Percentiles rank a stretch among this genome's conserved stretches.
These are phyloP conservation scores for Silene latifolia DNA, from an alignment of 148 eudicot genomes.

Conservation along the genomic window DNA sequence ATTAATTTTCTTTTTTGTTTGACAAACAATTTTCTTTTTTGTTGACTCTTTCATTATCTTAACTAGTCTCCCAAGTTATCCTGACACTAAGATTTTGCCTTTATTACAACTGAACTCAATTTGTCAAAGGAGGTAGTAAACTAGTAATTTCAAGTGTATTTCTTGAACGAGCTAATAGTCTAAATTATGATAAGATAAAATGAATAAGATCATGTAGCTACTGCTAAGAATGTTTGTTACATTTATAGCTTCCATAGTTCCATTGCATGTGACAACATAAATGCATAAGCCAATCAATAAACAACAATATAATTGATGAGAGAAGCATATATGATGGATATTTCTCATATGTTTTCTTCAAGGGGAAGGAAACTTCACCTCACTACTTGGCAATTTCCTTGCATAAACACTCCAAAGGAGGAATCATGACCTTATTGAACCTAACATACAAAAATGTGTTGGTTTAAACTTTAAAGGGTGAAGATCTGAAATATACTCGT, in stretches of 20 bases:
- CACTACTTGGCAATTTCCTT: not conserved
- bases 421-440: too few species aligned
- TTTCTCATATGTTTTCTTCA: constrained; percentile 8
- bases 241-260: not conserved
- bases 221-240: not conserved
- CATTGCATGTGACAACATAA: constrained; percentile 3
- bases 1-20: too few species aligned
- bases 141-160: too few species aligned
- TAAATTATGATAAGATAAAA: not conserved
- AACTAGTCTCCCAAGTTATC: not conserved
- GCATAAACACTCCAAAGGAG: not conserved
- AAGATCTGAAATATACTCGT: too few species aligned
- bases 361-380: constrained; percentile 11
- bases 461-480: too few species aligned
- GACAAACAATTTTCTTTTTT: too few species aligned
- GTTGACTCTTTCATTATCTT: not conserved
- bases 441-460: too few species aligned
- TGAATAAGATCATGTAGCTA: not conserved
- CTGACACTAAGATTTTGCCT: too few species aligned
- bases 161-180: too few species aligned
- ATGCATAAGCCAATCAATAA: not conserved
- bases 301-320: not conserved
- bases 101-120: too few species aligned
- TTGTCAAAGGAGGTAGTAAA: too few species aligned
- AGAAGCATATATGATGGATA: not conserved